Evolutionary conservation across 495 filamentous ascomycete species (phyloP), one percentile per base, ranked within the genome.

Genomic region (Penicillium desertorum): DNA sequence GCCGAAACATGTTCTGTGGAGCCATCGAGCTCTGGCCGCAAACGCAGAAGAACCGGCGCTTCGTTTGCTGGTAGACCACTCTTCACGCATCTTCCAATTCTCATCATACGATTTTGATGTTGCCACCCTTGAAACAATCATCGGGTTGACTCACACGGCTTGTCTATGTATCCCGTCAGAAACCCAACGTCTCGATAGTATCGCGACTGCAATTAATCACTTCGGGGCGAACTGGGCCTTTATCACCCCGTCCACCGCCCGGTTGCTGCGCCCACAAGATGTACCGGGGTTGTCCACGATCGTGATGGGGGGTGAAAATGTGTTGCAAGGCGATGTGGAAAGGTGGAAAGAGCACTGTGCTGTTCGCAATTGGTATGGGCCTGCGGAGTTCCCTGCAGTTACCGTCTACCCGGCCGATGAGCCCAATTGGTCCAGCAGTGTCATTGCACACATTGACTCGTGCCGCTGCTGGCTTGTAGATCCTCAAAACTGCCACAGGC

Each of bases 221-320:
- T 43, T 43, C 19, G 10, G 41, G 6, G 41, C 41, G 2, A 43
- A 8, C 41, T 43, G 41, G 41, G 19, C 19, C 17, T 19, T 43
- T 43, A 22, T 43, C 41, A 43, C 41, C n/a, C 41, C 41, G 8
- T 43, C 41, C n/a, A 43, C 41, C 19, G 41, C 41, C 41, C 41
- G 41, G 8, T 10, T 22, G 9, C n/a, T 43, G 17, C 19, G 17
- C 4, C 41, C 41, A 11, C 6, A 43, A 43, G 41, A 43, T 22
- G 41, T 43, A 19, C 41, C 41, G 1, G 41, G 41, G 41, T 9
- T 43, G 5, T 20, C 0, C 5, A 43, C 41, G 20, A 19, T 43
- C 9, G 41, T 43, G n/a, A 43, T 43, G 41, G 41, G 41, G n/a
- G 41, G 41, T 10, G 41, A 43, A 17, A 43, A 43, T 17, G n/a